Evolutionary conservation across 1,284 basidiomycete species (phyloP), one percentile per base, ranked within the genome.

Genomic region (Malassezia pachydermatis): DNA sequence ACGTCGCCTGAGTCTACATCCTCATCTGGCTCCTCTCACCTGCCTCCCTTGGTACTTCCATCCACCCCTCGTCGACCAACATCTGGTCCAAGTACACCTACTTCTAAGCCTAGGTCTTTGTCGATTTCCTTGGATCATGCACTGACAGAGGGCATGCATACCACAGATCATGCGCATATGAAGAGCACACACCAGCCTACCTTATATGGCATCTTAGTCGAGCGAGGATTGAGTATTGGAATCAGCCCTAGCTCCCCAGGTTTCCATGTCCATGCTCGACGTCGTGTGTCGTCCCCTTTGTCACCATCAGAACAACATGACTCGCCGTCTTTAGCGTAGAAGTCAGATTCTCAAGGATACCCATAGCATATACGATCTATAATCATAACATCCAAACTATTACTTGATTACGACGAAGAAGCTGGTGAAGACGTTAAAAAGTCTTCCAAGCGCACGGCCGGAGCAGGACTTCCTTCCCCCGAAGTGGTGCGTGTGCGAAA

Each of bases 211-310:
- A 52, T 52, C 30, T 51, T 70, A 25, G 48, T 68, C 10, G 59
- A 65, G 37, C 62, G 67, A 22, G 67, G 67, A 4, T 48, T 70
- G 5, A 60, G 57, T 24, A 63, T 70, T 19, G 67, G 67, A 10
- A 51, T 70, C 28, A 60, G 59, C n/a, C 64, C 66, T 1, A 60
- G 58, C 41, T 67, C 64, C 24, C 67, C 67, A 1, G 67, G 67
- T 1, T 70, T 70, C 55, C 58, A 67, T 30, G 54, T 70, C 22
- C 54, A 43, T 4, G 17, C 30, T 5, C 29, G 27, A 17, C 41
- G 27, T 17, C 41, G 41, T 19, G 2, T 13, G 17, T 22, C 30
- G 30, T 33, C 30, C 24, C 10, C 17, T 4, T 36, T 16, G 10
- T 22, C 39, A 14, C 14, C 39, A 41, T 2, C 28, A n/a, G n/a